Evolutionary conservation across 75 land plant genomes (phyloP).

Genomic region (Pinus tabuliformis): DNA sequence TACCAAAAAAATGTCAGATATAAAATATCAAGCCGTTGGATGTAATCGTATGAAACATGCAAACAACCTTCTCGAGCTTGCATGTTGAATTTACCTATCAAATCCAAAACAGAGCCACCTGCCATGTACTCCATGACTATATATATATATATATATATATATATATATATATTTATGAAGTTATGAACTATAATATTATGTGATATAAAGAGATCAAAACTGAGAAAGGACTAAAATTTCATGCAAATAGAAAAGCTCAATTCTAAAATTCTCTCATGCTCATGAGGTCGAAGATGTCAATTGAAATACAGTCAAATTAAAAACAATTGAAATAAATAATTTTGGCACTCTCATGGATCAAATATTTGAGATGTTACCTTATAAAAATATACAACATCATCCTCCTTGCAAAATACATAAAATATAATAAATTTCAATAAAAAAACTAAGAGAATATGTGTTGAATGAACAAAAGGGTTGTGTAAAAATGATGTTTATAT

Average conservation of each 20-base stretch:
- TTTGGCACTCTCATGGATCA: background rate
- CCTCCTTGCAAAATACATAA: constrained; percentile 58
- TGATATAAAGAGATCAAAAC: constrained; percentile 94
- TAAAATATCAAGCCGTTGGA: too few relatives aligned
- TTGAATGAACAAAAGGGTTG: too few relatives aligned
- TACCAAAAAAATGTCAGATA: too few relatives aligned
- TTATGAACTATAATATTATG: constrained; percentile 96
- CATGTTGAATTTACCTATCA: constrained; percentile 50
- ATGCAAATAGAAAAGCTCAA: constrained; percentile 30
- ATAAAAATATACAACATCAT: constrained; percentile 97
- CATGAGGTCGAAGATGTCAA: too few relatives aligned
- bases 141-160: too few relatives aligned
- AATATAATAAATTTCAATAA: background rate
- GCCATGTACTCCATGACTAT: constrained; percentile 99
- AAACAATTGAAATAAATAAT: background rate
- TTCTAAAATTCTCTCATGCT: background rate
- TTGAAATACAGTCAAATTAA: background rate
- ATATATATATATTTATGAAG: constrained; percentile 88
- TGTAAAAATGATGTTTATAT: too few relatives aligned
- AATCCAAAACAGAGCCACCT: constrained; percentile 98
- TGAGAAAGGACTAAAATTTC: constrained; percentile 95
- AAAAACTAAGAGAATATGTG: too few relatives aligned
- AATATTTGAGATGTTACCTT: constrained; percentile 52
- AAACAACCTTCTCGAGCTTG: background rate
- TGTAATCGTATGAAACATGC: background rate